Percentiles rank a stretch among this genome's conserved stretches.
phyloP scores from a whole-genome alignment of 176 grass and related monocot species.

The Avena atlantica region DNA sequence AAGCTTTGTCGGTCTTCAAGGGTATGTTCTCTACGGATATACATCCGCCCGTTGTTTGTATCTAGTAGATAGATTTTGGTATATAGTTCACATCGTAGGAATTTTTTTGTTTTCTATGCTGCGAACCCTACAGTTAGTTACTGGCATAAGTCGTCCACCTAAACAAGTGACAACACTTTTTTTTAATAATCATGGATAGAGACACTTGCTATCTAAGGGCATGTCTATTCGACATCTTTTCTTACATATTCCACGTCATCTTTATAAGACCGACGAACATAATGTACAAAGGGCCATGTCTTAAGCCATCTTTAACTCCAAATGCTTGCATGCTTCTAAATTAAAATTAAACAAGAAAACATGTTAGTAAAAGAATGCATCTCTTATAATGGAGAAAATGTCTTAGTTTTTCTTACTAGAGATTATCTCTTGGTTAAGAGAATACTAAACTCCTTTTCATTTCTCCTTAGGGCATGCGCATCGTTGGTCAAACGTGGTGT shows the following conservation, averaged over 20 bases:
- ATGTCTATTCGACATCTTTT: background rate
- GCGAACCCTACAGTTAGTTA: too few relatives aligned
- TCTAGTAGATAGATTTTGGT: too few relatives aligned
- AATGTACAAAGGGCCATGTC: background rate
- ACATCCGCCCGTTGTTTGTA: too few relatives aligned
- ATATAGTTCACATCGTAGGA: too few relatives aligned
- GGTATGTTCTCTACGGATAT: too few relatives aligned
- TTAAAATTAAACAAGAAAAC: background rate
- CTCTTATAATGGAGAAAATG: background rate
- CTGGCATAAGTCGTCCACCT: background rate
- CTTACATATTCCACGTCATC: background rate
- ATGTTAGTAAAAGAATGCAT: background rate
- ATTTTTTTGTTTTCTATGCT: too few relatives aligned
- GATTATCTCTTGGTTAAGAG: background rate
- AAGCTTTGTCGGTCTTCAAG: too few relatives aligned
- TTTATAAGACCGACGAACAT: background rate
- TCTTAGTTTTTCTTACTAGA: background rate
- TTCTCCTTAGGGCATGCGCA: too few relatives aligned
- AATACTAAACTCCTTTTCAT: too few relatives aligned
- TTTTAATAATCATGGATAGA: background rate
- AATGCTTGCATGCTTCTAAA: background rate
- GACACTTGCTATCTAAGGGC: background rate
- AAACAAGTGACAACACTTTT: background rate
- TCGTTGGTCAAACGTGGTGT: too few relatives aligned
- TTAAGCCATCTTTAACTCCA: background rate